Base-by-base conservation (phyloP, 2,329 filamentous ascomycete species). In the Hypoxylon sp. region DNA sequence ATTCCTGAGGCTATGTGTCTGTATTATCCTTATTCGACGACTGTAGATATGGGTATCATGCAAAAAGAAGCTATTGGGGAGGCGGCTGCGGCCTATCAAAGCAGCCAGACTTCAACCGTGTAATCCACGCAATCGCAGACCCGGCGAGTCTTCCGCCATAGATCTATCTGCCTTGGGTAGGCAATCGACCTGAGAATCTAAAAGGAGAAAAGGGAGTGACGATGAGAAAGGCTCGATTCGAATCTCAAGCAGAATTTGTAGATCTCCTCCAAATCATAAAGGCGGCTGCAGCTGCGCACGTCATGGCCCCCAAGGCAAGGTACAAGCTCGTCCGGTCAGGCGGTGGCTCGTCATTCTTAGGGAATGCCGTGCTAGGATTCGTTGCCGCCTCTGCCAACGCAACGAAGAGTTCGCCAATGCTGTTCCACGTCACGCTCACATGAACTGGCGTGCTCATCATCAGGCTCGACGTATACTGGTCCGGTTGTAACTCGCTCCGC, bases 381-480 rank as follows among this genome's bases (percentile, higher is more conserved):
- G 93, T 95, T 4, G 94, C 94, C 35, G 91, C 90, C 75, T 98
- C 95, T 5, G 95, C 95, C 53, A 98, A 84, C 29, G 85, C 88
- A 20, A 97, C 92, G 75, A 98, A 99, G 29, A 98, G 83, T 75
- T 99, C 95, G 63, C 89, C 90, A 66, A 98, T 97, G 69, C 91
- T 96, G 69, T 85, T 88, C 95, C 95, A 99, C 5, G 89, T 95
- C 24, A 95, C 92, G 70, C 92, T 97, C 49, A 97, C 95, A 77
- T 99, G 96, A 35, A 98, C 79, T 4, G 95, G 95, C 2, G 93
- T 88, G 52, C 90, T 88, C 90, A 98, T 96, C 72, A 91, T 93
- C 66, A 96, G 79, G 31, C 84, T 83, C 47, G 88, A 86, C 0
- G 93, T 96, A 75, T 97, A 97, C 63, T 92, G 88, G 72, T 99